Conservation (phyloP, 116 monocot genomes). For the Zostera marina region DNA sequence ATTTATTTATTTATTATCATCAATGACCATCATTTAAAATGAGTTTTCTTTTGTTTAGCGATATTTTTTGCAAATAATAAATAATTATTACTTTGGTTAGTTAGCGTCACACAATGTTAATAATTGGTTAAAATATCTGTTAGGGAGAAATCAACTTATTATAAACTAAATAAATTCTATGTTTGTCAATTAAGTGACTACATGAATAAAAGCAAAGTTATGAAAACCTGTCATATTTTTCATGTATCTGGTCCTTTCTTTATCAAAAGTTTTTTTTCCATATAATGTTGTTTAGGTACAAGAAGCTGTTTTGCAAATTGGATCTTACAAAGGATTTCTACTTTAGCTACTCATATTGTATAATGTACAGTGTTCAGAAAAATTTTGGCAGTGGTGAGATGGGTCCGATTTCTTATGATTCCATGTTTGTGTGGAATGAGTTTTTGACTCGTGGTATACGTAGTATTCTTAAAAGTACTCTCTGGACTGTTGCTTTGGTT, state of each 20-base stretch:
- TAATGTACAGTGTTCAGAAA: constrained; percentile 57
- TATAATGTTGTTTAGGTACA: background rate
- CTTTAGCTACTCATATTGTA: constrained; percentile 55
- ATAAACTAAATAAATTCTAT: too few species aligned
- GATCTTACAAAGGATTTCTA: constrained; percentile 69
- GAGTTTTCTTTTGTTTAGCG: too few species aligned
- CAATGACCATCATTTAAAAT: too few species aligned
- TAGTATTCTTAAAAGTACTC: constrained; percentile 29
- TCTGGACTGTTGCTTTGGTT: constrained; percentile 55
- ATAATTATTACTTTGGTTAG: too few species aligned
- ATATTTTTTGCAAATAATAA: too few species aligned
- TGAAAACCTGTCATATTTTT: background rate
- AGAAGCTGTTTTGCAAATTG: constrained; percentile 32
- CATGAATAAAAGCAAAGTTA: background rate
- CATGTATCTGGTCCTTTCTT: background rate
- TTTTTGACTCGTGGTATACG: constrained; percentile 57
- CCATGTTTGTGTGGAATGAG: constrained; percentile 96
- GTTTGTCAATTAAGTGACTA: too few species aligned
- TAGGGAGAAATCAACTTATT: too few species aligned
- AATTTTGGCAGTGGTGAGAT: constrained; percentile 25
- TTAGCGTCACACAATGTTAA: too few species aligned
- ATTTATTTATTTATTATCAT: background rate
- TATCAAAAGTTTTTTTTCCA: background rate
- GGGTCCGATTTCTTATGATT: constrained; percentile 45
- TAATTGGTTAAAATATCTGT: too few species aligned